These are phyloP conservation scores for Gynostemma pentaphyllum DNA, from an alignment of 306 rosid species.

Conservation along the genomic window DNA sequence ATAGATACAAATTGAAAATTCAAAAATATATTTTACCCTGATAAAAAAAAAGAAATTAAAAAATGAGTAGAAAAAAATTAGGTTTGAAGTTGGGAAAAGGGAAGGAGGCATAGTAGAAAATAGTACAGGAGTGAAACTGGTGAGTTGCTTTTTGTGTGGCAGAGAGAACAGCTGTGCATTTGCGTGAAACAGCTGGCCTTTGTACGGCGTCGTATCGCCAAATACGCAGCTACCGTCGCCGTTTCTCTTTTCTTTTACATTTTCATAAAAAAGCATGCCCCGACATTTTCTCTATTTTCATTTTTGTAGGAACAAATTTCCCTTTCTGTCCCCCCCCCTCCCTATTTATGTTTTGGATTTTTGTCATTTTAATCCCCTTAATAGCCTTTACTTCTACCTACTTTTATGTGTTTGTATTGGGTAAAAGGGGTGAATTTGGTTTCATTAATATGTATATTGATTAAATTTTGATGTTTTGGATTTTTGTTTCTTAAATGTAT, in stretches of 20 bases:
- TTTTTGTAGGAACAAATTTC: background rate
- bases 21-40: no score
- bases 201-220: slow-evolving; percentile 24
- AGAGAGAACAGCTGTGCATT: slow-evolving; percentile 41
- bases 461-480: no score
- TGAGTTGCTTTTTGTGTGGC: slow-evolving; percentile 13
- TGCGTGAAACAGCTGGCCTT: slow-evolving; percentile 54
- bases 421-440: no score
- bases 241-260: slow-evolving; percentile 1
- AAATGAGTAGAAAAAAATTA: no score
- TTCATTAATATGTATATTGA: no score
- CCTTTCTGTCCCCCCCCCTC: slow-evolving; percentile 1
- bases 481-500: no score
- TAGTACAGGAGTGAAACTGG: slow-evolving; percentile 2
- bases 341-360: background rate
- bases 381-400: no score
- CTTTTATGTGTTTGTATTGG: no score
- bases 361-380: background rate
- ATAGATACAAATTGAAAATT: no score
- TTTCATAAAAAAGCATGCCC: background rate
- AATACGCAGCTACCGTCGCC: slow-evolving; percentile 34
- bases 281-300: background rate
- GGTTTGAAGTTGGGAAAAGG: slow-evolving; percentile 11
- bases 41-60: background rate
- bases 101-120: background rate